Base-by-base conservation (phyloP, 768 basidiomycete genomes). In the Tubosaeta brunneosetosa region DNA sequence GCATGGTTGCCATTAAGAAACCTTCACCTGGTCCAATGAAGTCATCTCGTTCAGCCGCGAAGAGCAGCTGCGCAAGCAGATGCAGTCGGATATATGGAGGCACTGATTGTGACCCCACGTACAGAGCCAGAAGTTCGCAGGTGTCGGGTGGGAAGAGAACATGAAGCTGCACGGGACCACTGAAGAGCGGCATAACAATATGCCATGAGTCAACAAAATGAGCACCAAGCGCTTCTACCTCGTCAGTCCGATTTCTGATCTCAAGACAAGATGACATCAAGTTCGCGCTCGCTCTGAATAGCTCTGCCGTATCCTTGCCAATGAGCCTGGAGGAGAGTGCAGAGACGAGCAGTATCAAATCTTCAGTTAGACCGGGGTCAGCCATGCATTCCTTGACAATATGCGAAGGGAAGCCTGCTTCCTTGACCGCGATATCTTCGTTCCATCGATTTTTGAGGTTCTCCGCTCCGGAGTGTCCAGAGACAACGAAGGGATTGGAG, bases 11-110 rank as follows among this genome's bases (percentile, higher is more conserved):
- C 69, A 89, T 84, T 44, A 85, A 77, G 51, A 93, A 83, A 2
- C 88, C 85, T 62, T 88, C 84, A 0, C 82, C 86, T 1, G 75
- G 66, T 51, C 85, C 80, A n/a, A 84, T 65, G 37, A 89, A 80
- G 19, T 77, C 74, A 3, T 74, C 75, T 6, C 69, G 68, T 47
- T 79, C 71, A 67, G 88, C 77, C 10, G 76, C 79, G 6, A 65
- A 49, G n/a, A 93, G 73, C 17, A 93, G 72, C 25, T 73, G 72
- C 4, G 84, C 78, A 32, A 91, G 76, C n/a, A 97, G 77, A 62
- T 94, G 85, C 4, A 95, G 78, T 19, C 91, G 84, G 50, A 94
- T 73, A 66, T 95, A 95, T 1, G 91, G 79, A 0, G 94, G 81
- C 4, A 86, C 74, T 1, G 80, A 77, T 1, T 71, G 62, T 1